Evolutionary conservation across 2,329 filamentous ascomycete genomes (phyloP).

Genomic region (Sporothrix brunneoviolacea): DNA sequence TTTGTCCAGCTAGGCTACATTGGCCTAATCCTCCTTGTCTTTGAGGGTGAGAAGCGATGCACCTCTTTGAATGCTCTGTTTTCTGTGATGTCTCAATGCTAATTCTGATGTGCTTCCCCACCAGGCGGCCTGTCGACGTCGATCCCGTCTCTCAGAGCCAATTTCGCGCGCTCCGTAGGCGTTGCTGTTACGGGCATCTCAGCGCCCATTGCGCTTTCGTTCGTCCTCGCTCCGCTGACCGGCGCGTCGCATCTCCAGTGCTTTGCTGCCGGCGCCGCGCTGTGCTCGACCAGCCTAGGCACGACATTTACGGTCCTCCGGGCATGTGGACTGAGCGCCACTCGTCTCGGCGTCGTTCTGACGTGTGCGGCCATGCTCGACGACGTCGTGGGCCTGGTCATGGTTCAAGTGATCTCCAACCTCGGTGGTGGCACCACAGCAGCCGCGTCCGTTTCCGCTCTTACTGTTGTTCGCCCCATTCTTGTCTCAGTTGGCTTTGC

Average conservation of each 20-base stretch:
- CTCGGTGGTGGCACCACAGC: slow-evolving; percentile 45
- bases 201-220: slow-evolving; percentile 60
- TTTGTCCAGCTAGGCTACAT: slow-evolving; percentile 65
- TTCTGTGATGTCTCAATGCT: background rate
- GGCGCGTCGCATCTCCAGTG: slow-evolving; percentile 46
- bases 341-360: slow-evolving; percentile 52
- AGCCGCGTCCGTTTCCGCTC: slow-evolving; percentile 22
- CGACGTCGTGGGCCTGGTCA: slow-evolving; percentile 69
- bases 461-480: slow-evolving; percentile 38
- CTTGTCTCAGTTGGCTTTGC: slow-evolving; percentile 47
- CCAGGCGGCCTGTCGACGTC: slow-evolving; percentile 55
- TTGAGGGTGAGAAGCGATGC: slow-evolving; percentile 58
- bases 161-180: slow-evolving; percentile 50
- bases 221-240: slow-evolving; percentile 45
- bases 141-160: slow-evolving; percentile 48
- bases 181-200: slow-evolving; percentile 62
- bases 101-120: too few species aligned
- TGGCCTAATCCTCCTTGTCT: slow-evolving; percentile 65
- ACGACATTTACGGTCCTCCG: slow-evolving; percentile 55
- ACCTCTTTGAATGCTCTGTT: background rate
- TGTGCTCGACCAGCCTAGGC: slow-evolving; percentile 68
- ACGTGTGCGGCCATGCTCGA: slow-evolving; percentile 74
- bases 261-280: slow-evolving; percentile 65
- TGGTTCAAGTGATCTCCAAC: slow-evolving; percentile 69
- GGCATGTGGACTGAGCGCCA: slow-evolving; percentile 35